Evolutionary conservation across 1,284 basidiomycete species (phyloP), one percentile per base, ranked within the genome.

Genomic region (Papiliotrema laurentii): DNA sequence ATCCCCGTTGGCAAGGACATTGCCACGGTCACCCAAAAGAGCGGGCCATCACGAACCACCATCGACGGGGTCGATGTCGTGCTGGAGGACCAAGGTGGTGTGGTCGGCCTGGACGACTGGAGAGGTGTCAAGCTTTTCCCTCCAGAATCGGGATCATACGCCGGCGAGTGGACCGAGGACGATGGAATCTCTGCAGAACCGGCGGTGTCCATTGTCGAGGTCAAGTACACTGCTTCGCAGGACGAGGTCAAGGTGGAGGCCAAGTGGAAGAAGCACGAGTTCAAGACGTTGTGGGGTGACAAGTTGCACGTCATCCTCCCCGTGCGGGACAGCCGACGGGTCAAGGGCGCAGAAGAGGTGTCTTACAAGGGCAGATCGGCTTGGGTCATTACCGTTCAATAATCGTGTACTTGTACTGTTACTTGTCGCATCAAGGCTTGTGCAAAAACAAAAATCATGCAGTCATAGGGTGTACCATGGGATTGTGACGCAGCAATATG

Each of bases 71-170:
- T 71, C 16, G 66, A 68, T 41, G 59, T 71, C n/a, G 43, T 58
- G 44, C 66, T 73, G 26, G 67, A 70, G 26, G 49, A 56, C 9
- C 68, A 75, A 30, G 71, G 72, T 27, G 73, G 72, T 13, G 51
- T 71, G 13, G 72, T 72, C 3, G 69, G 63, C 0, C 54, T 75
- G 21, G 74, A 76, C 49, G 72, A 75, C 51, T 76, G 64, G 66
- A 58, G 75, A 49, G 75, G 73, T 16, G 59, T 75, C 25, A 62
- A 69, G 50, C 62, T 76, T 43, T 76, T 71, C 64, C 74, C 75
- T 13, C 61, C 65, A 14, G 45, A 49, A 14, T 45, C 50, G 11
- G 49, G 39, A 38, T 45, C 24, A 24, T 63, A 46, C 31, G n/a
- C 27, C 2, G 71, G 69, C 34, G 49, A 49, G 4, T 76, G 74